These are phyloP conservation scores for Fomes fomentarius DNA, from an alignment of 1,284 basidiomycete species.

Conservation along the genomic window DNA sequence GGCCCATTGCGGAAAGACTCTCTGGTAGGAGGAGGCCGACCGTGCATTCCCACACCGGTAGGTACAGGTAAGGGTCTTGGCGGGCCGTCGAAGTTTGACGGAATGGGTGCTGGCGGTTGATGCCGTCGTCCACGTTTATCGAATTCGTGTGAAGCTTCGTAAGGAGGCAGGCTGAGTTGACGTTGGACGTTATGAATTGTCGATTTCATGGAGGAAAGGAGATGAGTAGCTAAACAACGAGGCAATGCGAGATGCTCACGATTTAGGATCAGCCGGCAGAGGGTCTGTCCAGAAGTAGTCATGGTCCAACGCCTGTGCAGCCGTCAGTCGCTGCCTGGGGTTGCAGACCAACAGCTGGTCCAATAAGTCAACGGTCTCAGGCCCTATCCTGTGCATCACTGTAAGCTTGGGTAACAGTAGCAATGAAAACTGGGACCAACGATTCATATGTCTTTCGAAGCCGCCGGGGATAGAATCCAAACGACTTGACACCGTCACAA, in stretches of 20 bases:
- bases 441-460: constrained; percentile 61
- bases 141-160: constrained; percentile 84
- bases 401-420: constrained; percentile 14
- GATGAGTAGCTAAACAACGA: too few relatives aligned
- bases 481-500: constrained; percentile 77
- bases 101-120: constrained; percentile 31
- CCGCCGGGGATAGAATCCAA: constrained; percentile 52
- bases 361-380: constrained; percentile 87
- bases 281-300: constrained; percentile 94
- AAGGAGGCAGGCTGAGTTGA: constrained; percentile 65
- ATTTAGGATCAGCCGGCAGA: constrained; percentile 80
- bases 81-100: constrained; percentile 24
- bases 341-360: constrained; percentile 93
- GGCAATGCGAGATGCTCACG: constrained; percentile 63
- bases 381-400: constrained; percentile 48
- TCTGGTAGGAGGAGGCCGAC: constrained; percentile 32
- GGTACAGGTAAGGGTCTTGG: constrained; percentile 26
- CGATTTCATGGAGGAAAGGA: too few relatives aligned
- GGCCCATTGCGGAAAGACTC: constrained; percentile 34
- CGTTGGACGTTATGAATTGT: too few relatives aligned
- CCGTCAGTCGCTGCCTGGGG: constrained; percentile 90
- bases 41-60: constrained; percentile 24
- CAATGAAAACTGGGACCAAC: constrained; percentile 40
- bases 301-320: constrained; percentile 84
- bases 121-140: constrained; percentile 74